Evolutionary conservation across 352 stramenopile species (phyloP).

Genomic region (Globisporangium abappressorium): DNA sequence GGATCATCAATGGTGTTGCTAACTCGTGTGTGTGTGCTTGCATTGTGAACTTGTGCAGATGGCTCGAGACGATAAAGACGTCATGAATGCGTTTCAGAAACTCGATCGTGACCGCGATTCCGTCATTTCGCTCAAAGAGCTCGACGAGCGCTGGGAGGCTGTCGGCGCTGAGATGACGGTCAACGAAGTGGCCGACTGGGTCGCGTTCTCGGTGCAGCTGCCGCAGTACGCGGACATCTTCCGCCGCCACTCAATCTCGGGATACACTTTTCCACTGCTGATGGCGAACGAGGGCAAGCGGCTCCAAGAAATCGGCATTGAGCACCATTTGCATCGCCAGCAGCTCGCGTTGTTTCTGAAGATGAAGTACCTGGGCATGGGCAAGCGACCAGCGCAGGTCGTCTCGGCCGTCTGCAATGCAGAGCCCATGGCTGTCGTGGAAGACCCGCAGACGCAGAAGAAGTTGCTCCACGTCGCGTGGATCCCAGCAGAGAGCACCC

Average conservation of each 20-base stretch:
- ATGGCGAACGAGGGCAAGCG: slow-evolving; percentile 80
- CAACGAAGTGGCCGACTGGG: slow-evolving; percentile 77
- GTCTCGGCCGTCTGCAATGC: slow-evolving; percentile 39
- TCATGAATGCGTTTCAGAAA: slow-evolving; percentile 67
- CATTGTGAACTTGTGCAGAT: slow-evolving; percentile 23
- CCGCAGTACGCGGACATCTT: slow-evolving; percentile 82
- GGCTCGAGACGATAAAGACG: slow-evolving; percentile 57
- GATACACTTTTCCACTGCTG: slow-evolving; percentile 83
- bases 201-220: slow-evolving; percentile 74
- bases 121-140: slow-evolving; percentile 77
- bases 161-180: slow-evolving; percentile 87
- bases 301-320: slow-evolving; percentile 69
- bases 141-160: slow-evolving; percentile 77
- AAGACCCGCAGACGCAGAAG: slow-evolving; percentile 14
- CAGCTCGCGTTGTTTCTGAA: slow-evolving; percentile 83
- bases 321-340: slow-evolving; percentile 67
- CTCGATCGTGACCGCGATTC: slow-evolving; percentile 77
- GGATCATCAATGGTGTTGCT: not conserved
- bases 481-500: slow-evolving; percentile 41
- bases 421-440: slow-evolving; percentile 7
- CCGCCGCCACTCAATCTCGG: slow-evolving; percentile 74
- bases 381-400: slow-evolving; percentile 47
- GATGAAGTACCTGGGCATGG: slow-evolving; percentile 81
- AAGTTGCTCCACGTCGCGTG: slow-evolving; percentile 56
- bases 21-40: not conserved